Evolutionary conservation across 495 filamentous ascomycete genomes (phyloP).

Genomic region (Apodospora peruviana): DNA sequence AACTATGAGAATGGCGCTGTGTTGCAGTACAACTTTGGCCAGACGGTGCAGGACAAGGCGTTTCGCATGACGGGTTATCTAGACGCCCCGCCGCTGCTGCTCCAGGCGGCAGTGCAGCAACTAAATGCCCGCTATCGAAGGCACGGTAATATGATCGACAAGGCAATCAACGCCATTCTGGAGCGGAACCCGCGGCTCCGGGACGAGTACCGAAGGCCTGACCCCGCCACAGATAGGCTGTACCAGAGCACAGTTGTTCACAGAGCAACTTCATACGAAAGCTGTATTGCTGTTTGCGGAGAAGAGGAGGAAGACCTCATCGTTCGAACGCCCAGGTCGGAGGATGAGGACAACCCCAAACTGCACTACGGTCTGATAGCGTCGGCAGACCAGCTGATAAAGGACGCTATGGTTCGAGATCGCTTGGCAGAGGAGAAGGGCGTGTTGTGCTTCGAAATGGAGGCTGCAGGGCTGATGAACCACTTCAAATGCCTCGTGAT

Average conservation of each 20-base stretch:
- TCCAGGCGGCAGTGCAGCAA: constrained; percentile 13
- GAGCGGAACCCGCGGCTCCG: not conserved
- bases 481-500: constrained; percentile 26
- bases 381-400: constrained; percentile 21
- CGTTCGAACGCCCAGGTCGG: not conserved
- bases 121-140: constrained; percentile 10
- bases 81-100: constrained; percentile 24
- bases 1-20: constrained; percentile 10
- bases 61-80: constrained; percentile 26
- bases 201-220: not conserved
- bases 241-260: not conserved
- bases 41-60: constrained; percentile 12
- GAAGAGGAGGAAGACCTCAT: not conserved
- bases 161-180: constrained; percentile 8
- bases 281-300: too few relatives aligned
- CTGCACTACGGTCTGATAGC: constrained; percentile 25
- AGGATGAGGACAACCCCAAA: not conserved
- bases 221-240: not conserved
- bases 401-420: constrained; percentile 8
- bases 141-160: constrained; percentile 12
- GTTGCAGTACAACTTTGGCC: constrained; percentile 25
- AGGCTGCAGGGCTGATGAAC: constrained; percentile 16
- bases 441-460: constrained; percentile 24
- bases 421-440: not conserved
- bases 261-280: not conserved